Base-by-base conservation (phyloP, 768 basidiomycete species). In the Leccinum rimulosum region DNA sequence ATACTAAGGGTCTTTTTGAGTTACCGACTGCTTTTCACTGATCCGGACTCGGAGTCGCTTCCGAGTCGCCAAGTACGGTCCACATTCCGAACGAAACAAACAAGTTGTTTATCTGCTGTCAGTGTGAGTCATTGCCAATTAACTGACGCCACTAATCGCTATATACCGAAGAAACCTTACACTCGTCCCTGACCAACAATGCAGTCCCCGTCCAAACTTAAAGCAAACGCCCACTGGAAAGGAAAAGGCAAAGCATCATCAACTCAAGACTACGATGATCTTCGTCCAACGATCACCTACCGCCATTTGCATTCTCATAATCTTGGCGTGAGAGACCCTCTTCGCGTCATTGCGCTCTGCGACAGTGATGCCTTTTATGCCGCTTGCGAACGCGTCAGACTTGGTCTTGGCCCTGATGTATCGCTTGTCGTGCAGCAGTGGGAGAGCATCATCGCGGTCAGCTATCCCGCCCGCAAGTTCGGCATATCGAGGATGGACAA, bases 401-500 rank as follows among this genome's bases (percentile, higher is more conserved):
- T 96, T 0, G 84, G 83, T 0, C 76, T 91, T 49, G 78, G 82
- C 53, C 80, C 81, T 45, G 79, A 80, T 17, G 79, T 72, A 1
- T 93, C 93, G 0, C 78, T 95, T 11, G 91, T 93, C 6, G 93
- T 94, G 6, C 80, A 88, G 48, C 94, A 96, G 63, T 95, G 95
- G 95, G 84, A 90, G 49, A 79, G 84, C 15, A 70, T 95, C 55
- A 98, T 99, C 59, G 97, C 97, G 0, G 89, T 98, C 62, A 98
- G 95, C 74, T 98, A 99, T 69, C 88, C 95, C 5, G 96, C 97
- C 0, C 83, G 97, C 62, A 86, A 85, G 67, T 98, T 83, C 69
- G 96, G 95, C 5, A 95, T 99, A 66, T 91, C 93, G n/a, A 78
- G 96, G 50, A 91, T 93, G 85, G 89, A 88, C 73, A 88, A 86